These are phyloP conservation scores for Tephrocybe rancida DNA, from an alignment of 768 basidiomycete species.

Conservation along the genomic window DNA sequence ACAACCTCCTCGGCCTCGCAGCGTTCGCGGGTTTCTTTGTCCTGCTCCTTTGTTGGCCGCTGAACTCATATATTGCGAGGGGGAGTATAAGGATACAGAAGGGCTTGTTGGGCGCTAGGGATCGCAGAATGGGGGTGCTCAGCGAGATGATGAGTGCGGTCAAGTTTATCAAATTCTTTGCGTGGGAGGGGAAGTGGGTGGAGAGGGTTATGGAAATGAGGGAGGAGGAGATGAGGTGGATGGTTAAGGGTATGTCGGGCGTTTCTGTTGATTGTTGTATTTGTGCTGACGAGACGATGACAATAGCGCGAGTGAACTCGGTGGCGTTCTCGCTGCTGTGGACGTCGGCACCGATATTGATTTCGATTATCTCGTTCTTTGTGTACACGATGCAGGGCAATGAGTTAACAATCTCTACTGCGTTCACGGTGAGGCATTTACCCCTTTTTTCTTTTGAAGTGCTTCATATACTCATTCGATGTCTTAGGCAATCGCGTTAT, in stretches of 20 bases:
- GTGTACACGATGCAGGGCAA: no score
- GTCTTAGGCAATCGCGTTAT: constrained; percentile 75
- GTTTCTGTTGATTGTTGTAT: no score
- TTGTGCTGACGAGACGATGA: constrained; percentile 48
- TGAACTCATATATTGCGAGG: constrained; percentile 68
- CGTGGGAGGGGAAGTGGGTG: constrained; percentile 81
- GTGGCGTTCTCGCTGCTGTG: constrained; percentile 74
- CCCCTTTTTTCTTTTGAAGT: constrained; percentile 75
- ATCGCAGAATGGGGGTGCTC: constrained; percentile 81
- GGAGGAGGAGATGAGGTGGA: no score
- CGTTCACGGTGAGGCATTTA: constrained; percentile 71
- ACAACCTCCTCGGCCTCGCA: constrained; percentile 68
- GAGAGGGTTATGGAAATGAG: constrained; percentile 64
- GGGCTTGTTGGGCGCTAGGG: constrained; percentile 61
- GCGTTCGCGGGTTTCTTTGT: constrained; percentile 81
- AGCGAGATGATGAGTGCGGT: no score
- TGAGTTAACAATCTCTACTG: no score
- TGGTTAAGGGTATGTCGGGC: no score
- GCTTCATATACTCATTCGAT: no score
- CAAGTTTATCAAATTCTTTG: no score
- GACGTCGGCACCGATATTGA: no score
- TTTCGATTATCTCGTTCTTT: no score
- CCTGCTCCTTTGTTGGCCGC: constrained; percentile 64
- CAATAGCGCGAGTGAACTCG: constrained; percentile 70
- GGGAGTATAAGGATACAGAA: constrained; percentile 64